Base-by-base conservation (phyloP, 805 yeast genomes). In the Middelhovenomyces tepae region DNA sequence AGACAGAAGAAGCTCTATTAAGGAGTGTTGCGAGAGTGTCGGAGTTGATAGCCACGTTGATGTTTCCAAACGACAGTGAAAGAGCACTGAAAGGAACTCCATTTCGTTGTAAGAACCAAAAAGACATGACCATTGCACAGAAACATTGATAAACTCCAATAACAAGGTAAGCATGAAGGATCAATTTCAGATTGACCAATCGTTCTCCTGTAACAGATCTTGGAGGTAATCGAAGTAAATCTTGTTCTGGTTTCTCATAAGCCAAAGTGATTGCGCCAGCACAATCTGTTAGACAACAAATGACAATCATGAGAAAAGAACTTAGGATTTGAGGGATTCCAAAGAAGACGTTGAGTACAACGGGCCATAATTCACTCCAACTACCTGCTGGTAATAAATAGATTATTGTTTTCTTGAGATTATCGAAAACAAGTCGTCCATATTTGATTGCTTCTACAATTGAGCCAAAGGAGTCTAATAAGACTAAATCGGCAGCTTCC, bases 361-460 rank as follows among this genome's bases (percentile, higher is more conserved):
- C 65, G 0, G 73, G 63, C 73, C 73, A 69, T 20, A 69, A 53
- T 46, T 69, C 74, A 27, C 71, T 58, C 45, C 46, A 69, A 10
- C 65, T 53, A 18, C 75, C 75, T 24, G 73, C 75, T n/a, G 75
- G 74, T 35, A 69, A 48, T 36, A 69, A 50, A 45, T 69, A 67
- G 4, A 32, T 25, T 37, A 69, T 56, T 2, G 67, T 64, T 44
- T 69, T 69, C 40, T 54, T 61, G 46, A 69, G 50, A 40, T 69
- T 69, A 42, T 69, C 72, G 45, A 67, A 66, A 15, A 68, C 72
- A 31, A 68, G 51, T 57, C 94, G 68, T 34, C 94, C 94, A 89
- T 93, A 82, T 55, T 80, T 79, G 47, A 84, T 79, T 21, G 94
- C 94, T 53, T 78, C 78, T 17, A 84, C 93, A 54, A 84, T 83